Evolutionary conservation across 202 grass and related monocot genomes (phyloP), one percentile per base, ranked within the genome.

Genomic region (Panicum hallii): DNA sequence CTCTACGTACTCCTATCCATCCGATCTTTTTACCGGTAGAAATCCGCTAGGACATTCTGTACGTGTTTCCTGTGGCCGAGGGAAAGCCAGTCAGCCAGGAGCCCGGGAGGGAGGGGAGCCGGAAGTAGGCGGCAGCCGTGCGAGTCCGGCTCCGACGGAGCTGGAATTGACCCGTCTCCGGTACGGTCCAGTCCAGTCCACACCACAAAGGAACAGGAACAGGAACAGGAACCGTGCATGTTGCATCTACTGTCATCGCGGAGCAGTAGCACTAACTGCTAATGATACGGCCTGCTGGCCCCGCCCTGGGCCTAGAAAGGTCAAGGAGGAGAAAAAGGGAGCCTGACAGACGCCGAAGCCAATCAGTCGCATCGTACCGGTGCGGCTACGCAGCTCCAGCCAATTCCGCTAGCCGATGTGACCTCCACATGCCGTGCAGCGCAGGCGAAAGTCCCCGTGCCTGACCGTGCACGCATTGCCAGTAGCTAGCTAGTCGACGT

Each of bases 391-490:
- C 3, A 11, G 34, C 47, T 57, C 9, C 26, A 43, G 75, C 50
- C 60, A 62, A 3, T 50, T 16, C 74, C 63, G n/a, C 62, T 43
- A 7, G 72, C 32, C 1, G 88, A 86, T 50, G 83, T 46, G 78
- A 86, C 20, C 15, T 6, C 72, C 47, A 48, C 46, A 42, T 56
- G 78, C 64, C 82, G 72, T 57, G 82, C 57, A 11, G 40, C 52
- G 56, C 56, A 48, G 78, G 56, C 45, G 50, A 72, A 64, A 70
- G 19, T 56, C 0, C 26, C 45, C 17, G 62, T 50, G 76, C 60
- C 36, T 80, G 64, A 40, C 20, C 19, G 49, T 16, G 65, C 79
- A 81, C 79, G 79, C 79, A 45, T 44, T 0, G 49, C 41, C 74
- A 77, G 55, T 20, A 1, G 32, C 49, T 13, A 53, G 22, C 44